phyloP scores from a whole-genome alignment of 768 basidiomycete genomes.

The Lentinula detonsa region DNA sequence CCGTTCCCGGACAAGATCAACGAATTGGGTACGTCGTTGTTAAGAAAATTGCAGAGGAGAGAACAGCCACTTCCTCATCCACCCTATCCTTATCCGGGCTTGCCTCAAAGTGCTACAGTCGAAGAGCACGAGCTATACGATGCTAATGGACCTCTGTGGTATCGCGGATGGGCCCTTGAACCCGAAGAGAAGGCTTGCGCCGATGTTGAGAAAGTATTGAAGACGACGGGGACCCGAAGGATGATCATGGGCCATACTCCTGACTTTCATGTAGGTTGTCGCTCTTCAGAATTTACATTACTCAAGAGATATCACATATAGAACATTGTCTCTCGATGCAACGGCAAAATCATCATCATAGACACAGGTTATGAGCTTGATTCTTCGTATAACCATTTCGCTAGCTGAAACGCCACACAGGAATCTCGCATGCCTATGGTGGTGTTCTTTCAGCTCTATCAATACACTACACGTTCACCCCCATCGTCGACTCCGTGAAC shows the following conservation, averaged over 20 bases:
- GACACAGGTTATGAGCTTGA: conserved; percentile 68
- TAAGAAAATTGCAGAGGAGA: conserved; percentile 64
- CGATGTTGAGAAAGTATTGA: conserved; percentile 64
- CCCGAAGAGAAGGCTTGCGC: conserved; percentile 63
- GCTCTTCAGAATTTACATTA: background rate
- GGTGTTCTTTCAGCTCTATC: conserved; percentile 86
- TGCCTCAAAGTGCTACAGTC: conserved; percentile 56
- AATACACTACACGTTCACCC: conserved; percentile 78
- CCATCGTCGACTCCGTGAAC: conserved; percentile 29
- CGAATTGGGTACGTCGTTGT: conserved; percentile 58
- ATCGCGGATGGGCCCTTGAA: conserved; percentile 85
- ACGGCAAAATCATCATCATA: conserved; percentile 92
- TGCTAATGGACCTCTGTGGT: conserved; percentile 86
- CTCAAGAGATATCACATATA: conserved; percentile 17
- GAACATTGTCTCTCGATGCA: conserved; percentile 80
- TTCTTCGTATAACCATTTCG: background rate
- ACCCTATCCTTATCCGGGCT: conserved; percentile 64
- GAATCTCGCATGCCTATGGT: conserved; percentile 96
- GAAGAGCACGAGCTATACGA: conserved; percentile 73
- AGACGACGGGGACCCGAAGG: conserved; percentile 73
- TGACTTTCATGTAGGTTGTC: conserved; percentile 55
- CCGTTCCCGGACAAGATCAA: conserved; percentile 89
- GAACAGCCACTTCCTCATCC: conserved; percentile 75
- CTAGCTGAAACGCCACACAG: conserved; percentile 35
- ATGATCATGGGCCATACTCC: conserved; percentile 99